Evolutionary conservation across 2,329 filamentous ascomycete genomes (phyloP).

Genomic region (Cladophialophora carrionii): DNA sequence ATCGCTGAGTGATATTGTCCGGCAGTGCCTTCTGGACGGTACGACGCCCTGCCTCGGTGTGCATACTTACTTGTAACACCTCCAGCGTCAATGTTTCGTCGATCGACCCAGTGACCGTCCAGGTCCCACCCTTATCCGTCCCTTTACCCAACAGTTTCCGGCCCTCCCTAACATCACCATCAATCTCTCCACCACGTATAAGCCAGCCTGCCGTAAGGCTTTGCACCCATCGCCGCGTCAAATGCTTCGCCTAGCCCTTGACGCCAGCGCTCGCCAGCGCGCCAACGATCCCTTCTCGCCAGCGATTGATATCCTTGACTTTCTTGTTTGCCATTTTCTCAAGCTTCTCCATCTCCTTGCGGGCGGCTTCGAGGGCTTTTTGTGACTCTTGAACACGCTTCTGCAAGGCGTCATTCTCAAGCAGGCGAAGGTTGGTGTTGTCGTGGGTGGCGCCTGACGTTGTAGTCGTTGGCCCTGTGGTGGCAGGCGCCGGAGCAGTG

Average conservation of each 20-base stretch:
- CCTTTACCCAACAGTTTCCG: background rate
- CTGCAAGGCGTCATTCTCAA: slow-evolving; percentile 49
- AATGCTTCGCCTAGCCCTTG: slow-evolving; percentile 16
- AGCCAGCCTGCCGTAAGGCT: background rate
- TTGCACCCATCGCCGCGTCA: background rate
- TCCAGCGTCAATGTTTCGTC: background rate
- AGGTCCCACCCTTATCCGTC: background rate
- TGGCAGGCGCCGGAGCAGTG: background rate
- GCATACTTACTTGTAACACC: background rate
- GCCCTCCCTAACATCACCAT: background rate
- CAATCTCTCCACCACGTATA: background rate
- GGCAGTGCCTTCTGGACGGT: background rate
- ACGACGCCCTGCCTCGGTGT: background rate
- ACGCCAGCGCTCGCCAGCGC: slow-evolving; percentile 7
- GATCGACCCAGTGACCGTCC: background rate
- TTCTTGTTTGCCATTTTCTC: slow-evolving; percentile 47
- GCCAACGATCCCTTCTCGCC: slow-evolving; percentile 33
- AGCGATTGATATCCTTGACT: slow-evolving; percentile 35
- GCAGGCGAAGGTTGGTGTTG: slow-evolving; percentile 43
- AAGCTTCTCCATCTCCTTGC: slow-evolving; percentile 64
- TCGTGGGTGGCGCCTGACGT: background rate
- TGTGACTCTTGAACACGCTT: slow-evolving; percentile 48
- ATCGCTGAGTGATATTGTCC: background rate
- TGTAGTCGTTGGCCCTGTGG: background rate
- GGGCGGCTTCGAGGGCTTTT: slow-evolving; percentile 72